Base-by-base conservation (phyloP, 805 yeast genomes). In the Nakazawaea wyomingensis region DNA sequence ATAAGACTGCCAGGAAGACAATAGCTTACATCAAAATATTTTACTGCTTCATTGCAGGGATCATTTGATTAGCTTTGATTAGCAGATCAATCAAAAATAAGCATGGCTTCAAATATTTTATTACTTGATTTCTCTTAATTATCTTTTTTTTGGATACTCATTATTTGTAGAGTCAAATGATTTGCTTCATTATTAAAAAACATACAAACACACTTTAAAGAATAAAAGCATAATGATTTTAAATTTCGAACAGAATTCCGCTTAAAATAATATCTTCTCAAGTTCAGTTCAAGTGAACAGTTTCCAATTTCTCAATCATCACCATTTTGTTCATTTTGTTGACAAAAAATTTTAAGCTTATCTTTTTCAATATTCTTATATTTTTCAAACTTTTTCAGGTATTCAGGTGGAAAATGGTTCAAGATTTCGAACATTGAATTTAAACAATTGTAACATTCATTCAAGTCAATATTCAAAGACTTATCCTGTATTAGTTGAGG, bases 371-470 rank as follows among this genome's bases (percentile, higher is more conserved):
- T 30, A n/a, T 16, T 7, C 19, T 26, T 35, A 14, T 42, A 42
- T 8, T 28, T 21, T 16, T 22, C 37, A 26, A 31, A 42, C 24
- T 21, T 35, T 28, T 36, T 42, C 5, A n/a, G 21, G 16, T 36
- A 36, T 21, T 42, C 45, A 8, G 28, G 34, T 7, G 40, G 45
- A 13, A 36, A 36, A 4, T 9, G 6, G 20, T 36, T 29, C 26
- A 36, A 16, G 10, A 42, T n/a, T 13, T 27, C 35, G 24, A 41
- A 29, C 14, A 41, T 34, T 4, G 34, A 17, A n/a, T 34, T 18
- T 17, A 28, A 30, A 17, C 44, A 41, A 14, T 4, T 21, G n/a
- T 19, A 13, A 16, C 38, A 26, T 14, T 19, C 26, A 4, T 33
- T 39, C 4, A 40, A 17, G 26, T 40, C 30, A 13, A 39, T 5